A percentile compares a stretch with the other conserved stretches of the same genome.
Evolutionary conservation across 495 filamentous ascomycete genomes (phyloP).

Genomic region (Trichoderma reesei): DNA sequence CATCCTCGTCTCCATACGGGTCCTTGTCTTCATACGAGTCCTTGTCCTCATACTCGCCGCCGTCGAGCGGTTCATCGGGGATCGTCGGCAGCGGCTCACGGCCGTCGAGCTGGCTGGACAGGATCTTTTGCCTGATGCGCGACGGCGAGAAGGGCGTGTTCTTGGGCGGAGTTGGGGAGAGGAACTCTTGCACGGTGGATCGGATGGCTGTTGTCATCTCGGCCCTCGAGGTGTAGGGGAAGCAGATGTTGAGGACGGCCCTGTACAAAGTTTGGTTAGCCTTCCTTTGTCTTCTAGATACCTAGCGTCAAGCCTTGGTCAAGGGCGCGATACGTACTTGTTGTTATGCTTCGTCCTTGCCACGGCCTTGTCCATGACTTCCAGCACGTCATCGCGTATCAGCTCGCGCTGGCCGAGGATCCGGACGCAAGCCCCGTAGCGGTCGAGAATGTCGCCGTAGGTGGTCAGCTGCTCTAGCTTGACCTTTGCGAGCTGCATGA

Average conservation of each 20-base stretch:
- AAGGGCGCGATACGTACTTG: conserved; percentile 35
- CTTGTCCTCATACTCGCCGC: conserved; percentile 28
- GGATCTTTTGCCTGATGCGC: conserved; percentile 76
- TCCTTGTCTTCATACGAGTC: conserved; percentile 29
- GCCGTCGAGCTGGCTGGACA: conserved; percentile 41
- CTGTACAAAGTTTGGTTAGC: conserved; percentile 23
- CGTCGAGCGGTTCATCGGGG: conserved; percentile 28
- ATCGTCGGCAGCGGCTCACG: conserved; percentile 41
- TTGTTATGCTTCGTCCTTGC: conserved; percentile 76
- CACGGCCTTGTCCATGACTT: conserved; percentile 73
- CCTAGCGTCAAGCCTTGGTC: background rate
- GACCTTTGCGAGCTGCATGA: conserved; percentile 96
- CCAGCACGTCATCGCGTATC: conserved; percentile 74
- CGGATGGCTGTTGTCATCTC: conserved; percentile 92
- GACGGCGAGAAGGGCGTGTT: conserved; percentile 72
- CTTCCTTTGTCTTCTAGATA: background rate
- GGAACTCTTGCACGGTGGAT: conserved; percentile 74
- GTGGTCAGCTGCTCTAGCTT: conserved; percentile 85
- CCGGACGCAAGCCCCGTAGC: conserved; percentile 79
- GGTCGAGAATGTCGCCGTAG: conserved; percentile 86
- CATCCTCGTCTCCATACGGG: conserved; percentile 48
- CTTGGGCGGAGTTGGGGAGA: conserved; percentile 49
- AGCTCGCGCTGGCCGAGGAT: conserved; percentile 75
- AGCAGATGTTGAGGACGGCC: conserved; percentile 88
- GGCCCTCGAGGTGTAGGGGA: conserved; percentile 90